Evolutionary conservation across 73 alveolate species (phyloP), one percentile per base, ranked within the genome.

Genomic region (Urostyla sp.): DNA sequence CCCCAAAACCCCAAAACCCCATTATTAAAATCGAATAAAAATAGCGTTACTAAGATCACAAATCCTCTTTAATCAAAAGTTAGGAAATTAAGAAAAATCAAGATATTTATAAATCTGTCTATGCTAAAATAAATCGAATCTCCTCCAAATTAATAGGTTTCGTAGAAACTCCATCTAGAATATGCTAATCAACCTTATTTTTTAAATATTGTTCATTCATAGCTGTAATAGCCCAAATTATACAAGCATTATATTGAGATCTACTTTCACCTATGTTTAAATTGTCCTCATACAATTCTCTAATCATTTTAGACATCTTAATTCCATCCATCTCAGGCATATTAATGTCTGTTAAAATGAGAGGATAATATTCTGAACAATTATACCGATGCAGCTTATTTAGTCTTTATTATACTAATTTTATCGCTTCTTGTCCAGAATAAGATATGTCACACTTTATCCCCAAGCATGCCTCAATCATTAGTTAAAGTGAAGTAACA

Each of bases 191-290:
- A 7, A 69, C 31, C 67, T 27, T 18, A 69, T 69, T 69, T 49
- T 69, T 69, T 6, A 69, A 18, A 18, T 69, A 67, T 23, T 24
- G 20, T 48, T 69, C 83, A 49, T 69, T 69, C 83, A 69, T 69
- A 1, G 83, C 83, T 23, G 83, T 69, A 15, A 69, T 69, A 20
- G 83, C 83, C 83, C 83, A 69, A 26, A 69, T 69, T 44, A 27
- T 43, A 34, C 83, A 69, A n/a, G n/a, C n/a, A n/a, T n/a, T n/a
- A n/a, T n/a, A n/a, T n/a, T n/a, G n/a, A n/a, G n/a, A n/a, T n/a
- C n/a, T n/a, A n/a, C n/a, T n/a, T n/a, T n/a, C n/a, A n/a, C n/a
- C n/a, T n/a, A n/a, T n/a, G n/a, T n/a, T n/a, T n/a, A n/a, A n/a
- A n/a, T 40, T 40, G 20, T 40, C 16, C 52, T 16, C 16, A 16